Evolutionary conservation across 768 basidiomycete species (phyloP).

Genomic region (Trametes meyenii): DNA sequence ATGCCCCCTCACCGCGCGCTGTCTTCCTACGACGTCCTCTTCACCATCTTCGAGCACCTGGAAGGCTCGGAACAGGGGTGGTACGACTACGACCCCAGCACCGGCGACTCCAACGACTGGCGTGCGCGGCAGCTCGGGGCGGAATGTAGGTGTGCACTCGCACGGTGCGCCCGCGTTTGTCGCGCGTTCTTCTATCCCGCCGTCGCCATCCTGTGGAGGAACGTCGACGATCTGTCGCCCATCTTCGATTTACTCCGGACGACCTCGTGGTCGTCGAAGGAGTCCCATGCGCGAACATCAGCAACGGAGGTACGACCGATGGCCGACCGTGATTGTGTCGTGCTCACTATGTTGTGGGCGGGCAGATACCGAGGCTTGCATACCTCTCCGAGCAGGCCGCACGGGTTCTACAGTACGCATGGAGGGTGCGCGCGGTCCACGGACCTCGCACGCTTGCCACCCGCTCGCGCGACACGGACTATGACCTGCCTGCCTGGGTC

Average conservation of each 20-base stretch:
- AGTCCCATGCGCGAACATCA: background rate
- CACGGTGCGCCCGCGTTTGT: conserved; percentile 14
- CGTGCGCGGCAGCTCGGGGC: background rate
- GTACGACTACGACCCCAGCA: conserved; percentile 18
- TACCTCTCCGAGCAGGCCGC: background rate
- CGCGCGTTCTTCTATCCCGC: conserved; percentile 16
- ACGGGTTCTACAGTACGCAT: conserved; percentile 7
- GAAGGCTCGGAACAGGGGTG: conserved; percentile 2
- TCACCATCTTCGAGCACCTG: conserved; percentile 11
- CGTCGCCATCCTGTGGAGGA: conserved; percentile 13
- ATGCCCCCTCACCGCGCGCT: conserved; percentile 1
- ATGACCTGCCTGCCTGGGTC: background rate
- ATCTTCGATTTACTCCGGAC: background rate
- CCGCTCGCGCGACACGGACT: background rate
- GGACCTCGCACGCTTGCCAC: background rate
- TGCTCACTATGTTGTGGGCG: background rate
- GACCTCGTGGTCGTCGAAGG: background rate
- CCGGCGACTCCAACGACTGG: conserved; percentile 3
- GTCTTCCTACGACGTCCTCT: conserved; percentile 15
- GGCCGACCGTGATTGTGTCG: no score
- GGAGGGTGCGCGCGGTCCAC: conserved; percentile 9
- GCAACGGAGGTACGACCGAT: background rate
- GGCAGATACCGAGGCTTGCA: background rate
- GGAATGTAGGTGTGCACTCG: background rate
- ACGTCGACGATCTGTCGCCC: conserved; percentile 8